A percentile compares a stretch with the other conserved stretches of the same genome.
Evolutionary conservation across 2,329 filamentous ascomycete species (phyloP).

Genomic region (Lasiodiplodia gonubiensis): DNA sequence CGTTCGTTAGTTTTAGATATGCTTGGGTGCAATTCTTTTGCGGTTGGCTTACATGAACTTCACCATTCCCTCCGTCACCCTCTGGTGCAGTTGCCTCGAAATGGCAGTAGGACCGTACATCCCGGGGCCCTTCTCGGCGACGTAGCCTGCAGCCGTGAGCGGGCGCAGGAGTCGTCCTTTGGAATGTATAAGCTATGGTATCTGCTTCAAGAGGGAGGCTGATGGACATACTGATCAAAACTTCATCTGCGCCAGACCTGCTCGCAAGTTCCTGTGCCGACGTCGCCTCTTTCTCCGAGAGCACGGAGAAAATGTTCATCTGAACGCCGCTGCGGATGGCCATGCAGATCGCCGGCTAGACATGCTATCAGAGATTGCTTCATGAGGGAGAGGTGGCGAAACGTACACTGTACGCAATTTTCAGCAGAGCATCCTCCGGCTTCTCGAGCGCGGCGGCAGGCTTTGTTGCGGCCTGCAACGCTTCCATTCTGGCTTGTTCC

Average conservation of each 20-base stretch:
- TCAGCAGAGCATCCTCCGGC: background rate
- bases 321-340: background rate
- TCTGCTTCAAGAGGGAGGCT: background rate
- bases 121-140: background rate
- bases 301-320: background rate
- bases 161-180: background rate
- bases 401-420: background rate
- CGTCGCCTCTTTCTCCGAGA: background rate
- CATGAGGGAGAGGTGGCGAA: background rate
- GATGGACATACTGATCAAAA: background rate
- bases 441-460: background rate
- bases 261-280: background rate
- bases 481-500: background rate
- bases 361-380: background rate
- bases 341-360: background rate
- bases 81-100: background rate
- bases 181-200: background rate
- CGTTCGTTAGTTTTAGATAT: background rate
- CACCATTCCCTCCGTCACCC: background rate
- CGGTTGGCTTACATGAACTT: background rate
- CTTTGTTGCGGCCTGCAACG: background rate
- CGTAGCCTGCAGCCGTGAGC: background rate
- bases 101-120: background rate
- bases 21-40: rapidly evolving
- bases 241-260: background rate